Conservation (phyloP, 805 yeast genomes). For the Yarrowia sp. region DNA sequence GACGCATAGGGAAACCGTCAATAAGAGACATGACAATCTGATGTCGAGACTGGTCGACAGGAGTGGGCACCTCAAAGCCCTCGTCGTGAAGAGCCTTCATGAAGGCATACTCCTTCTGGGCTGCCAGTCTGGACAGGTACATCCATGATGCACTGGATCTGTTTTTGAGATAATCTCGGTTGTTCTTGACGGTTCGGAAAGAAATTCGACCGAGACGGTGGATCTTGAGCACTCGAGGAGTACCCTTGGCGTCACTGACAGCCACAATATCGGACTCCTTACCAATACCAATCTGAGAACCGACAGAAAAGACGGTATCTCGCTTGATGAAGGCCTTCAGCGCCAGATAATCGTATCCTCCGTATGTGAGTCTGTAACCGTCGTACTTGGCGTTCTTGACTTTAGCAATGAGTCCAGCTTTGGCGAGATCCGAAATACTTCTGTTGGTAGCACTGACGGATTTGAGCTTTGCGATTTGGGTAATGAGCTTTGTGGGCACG, state of each 20-base stretch:
- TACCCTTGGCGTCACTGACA: conserved; percentile 54
- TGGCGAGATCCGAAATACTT: conserved; percentile 82
- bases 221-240: conserved; percentile 68
- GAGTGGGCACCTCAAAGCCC: conserved; percentile 84
- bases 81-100: conserved; percentile 70
- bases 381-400: conserved; percentile 91
- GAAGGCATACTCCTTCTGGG: conserved; percentile 86
- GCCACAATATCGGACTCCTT: conserved; percentile 94
- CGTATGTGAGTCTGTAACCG: conserved; percentile 85
- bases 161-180: conserved; percentile 82
- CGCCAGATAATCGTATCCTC: conserved; percentile 91
- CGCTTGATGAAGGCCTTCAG: conserved; percentile 77
- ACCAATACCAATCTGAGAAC: conserved; percentile 38
- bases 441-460: conserved; percentile 74
- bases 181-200: conserved; percentile 86
- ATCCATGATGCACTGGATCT: conserved; percentile 83
- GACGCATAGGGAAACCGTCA: conserved; percentile 87
- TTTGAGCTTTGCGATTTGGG: conserved; percentile 72
- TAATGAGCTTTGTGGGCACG: conserved; percentile 85
- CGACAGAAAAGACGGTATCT: conserved; percentile 71
- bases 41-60: conserved; percentile 87
- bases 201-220: conserved; percentile 94
- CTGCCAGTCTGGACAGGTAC: conserved; percentile 85
- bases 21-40: conserved; percentile 90
- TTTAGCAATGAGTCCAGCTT: conserved; percentile 70